A percentile compares a stretch with the other conserved stretches of the same genome.
Conservation (phyloP, 352 stramenopile genomes). For the Globisporangium nunn region DNA sequence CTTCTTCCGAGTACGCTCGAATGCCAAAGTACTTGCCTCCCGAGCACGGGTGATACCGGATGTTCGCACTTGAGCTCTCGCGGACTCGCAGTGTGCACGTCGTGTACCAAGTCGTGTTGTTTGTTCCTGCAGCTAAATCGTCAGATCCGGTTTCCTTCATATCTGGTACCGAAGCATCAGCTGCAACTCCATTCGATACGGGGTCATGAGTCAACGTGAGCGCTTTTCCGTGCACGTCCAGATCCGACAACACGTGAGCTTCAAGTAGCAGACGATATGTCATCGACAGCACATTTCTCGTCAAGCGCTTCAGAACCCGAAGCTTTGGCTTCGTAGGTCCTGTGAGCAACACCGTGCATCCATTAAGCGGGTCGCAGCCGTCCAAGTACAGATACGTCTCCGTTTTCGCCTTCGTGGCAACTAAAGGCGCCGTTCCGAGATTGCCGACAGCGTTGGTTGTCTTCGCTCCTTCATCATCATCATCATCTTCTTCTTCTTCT, state of each 20-base stretch:
- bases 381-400: conserved; percentile 94
- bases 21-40: conserved; percentile 66
- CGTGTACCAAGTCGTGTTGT: conserved; percentile 59
- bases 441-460: background rate
- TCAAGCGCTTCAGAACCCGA: conserved; percentile 90
- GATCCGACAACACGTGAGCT: conserved; percentile 90
- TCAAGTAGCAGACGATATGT: conserved; percentile 96
- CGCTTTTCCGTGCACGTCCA: conserved; percentile 47
- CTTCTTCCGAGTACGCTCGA: conserved; percentile 46
- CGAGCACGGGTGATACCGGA: conserved; percentile 66
- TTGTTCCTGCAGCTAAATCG: conserved; percentile 14
- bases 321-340: conserved; percentile 85
- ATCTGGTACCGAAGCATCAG: background rate
- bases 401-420: conserved; percentile 18
- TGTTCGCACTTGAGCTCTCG: conserved; percentile 32
- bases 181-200: background rate
- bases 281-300: conserved; percentile 87
- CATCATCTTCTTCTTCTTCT: background rate
- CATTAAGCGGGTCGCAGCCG: conserved; percentile 91
- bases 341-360: conserved; percentile 92
- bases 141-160: conserved; percentile 1
- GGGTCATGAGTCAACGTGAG: conserved; percentile 9
- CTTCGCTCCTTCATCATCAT: conserved; percentile 10
- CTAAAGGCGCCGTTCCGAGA: conserved; percentile 12
- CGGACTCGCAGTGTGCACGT: conserved; percentile 61